Evolutionary conservation across 2,329 filamentous ascomycete species (phyloP), one percentile per base, ranked within the genome.

Genomic region (Diaporthe vaccinii): DNA sequence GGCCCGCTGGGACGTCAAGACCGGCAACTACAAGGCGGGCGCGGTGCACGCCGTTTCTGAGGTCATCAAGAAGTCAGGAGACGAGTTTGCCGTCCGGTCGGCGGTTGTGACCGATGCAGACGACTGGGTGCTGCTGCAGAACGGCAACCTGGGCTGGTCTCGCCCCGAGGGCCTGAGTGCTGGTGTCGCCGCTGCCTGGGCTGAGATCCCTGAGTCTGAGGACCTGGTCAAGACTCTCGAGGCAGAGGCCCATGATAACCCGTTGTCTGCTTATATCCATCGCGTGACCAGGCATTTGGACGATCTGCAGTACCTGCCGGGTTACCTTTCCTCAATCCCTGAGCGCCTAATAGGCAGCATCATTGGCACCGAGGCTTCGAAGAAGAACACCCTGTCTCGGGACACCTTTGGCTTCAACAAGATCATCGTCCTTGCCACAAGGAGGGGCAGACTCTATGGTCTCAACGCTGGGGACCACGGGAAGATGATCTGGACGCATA

Each of bases 371-470:
- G 87, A 89, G 12, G 85, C 87, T 22, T 80, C 84, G 1, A 84
- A 84, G 31, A 82, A 83, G 28, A 83, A 86, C 39, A 87, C 87
- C 9, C 85, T 93, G n/a, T 85, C 87, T 25, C 89, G 91, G 22
- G 94, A 97, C 80, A 91, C 89, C 53, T 98, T 98, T 82, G 96
- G 96, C 6, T 96, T 98, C 84, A 93, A 94, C 83, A 98, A 98
- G 84, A 86, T 96, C 44, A 90, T 96, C 8, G 87, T 98, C 74
- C 87, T 98, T 69, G 95, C 93, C 8, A 98, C 96, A 2, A 89
- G 91, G 73, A 92, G 92, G 74, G 96, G 96, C 20, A 92, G 94
- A 78, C 85, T 98, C 25, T 93, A 96, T 78, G 95, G 93, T 4
- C 86, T 99, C 28, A 93, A 98, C 82, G 91, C 93, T 46, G 94